These are phyloP conservation scores for Striga asiatica DNA, from an alignment of 257 asterid genomes.

Conservation along the genomic window DNA sequence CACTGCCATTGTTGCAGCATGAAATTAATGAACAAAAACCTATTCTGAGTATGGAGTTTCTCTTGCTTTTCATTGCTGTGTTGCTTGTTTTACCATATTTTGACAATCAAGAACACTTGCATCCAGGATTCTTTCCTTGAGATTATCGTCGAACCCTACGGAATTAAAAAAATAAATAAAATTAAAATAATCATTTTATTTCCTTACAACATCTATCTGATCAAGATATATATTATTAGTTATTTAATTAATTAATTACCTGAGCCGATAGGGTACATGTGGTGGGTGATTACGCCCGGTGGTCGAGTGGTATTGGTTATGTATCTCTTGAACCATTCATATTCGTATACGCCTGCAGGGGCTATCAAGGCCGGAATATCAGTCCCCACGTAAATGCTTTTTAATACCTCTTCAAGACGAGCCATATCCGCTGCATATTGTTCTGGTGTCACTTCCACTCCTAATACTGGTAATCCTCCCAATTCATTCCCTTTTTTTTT, in stretches of 20 bases:
- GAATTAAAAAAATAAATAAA: no score
- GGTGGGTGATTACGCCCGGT: not conserved
- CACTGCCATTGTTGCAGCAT: no score
- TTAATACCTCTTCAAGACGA: not conserved
- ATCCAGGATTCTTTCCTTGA: not conserved
- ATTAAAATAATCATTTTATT: no score
- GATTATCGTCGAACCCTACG: not conserved
- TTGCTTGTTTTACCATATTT: no score
- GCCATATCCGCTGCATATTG: not conserved
- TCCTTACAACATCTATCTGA: no score
- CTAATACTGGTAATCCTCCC: not conserved
- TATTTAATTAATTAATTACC: no score
- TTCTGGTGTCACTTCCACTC: not conserved
- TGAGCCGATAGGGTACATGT: not conserved
- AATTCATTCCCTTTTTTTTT: slow-evolving; percentile 8
- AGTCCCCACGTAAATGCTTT: not conserved
- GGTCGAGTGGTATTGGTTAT: not conserved
- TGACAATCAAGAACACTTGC: slow-evolving; percentile 2
- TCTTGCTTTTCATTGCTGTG: no score
- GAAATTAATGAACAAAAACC: no score
- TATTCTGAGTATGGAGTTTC: no score
- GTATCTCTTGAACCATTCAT: not conserved
- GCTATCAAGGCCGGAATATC: not conserved
- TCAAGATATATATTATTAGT: no score
- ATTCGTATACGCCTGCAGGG: not conserved